A percentile compares a stretch with the other conserved stretches of the same genome.
phyloP scores from a whole-genome alignment of 805 yeast genomes.

The Henningerozyma blattae region DNA sequence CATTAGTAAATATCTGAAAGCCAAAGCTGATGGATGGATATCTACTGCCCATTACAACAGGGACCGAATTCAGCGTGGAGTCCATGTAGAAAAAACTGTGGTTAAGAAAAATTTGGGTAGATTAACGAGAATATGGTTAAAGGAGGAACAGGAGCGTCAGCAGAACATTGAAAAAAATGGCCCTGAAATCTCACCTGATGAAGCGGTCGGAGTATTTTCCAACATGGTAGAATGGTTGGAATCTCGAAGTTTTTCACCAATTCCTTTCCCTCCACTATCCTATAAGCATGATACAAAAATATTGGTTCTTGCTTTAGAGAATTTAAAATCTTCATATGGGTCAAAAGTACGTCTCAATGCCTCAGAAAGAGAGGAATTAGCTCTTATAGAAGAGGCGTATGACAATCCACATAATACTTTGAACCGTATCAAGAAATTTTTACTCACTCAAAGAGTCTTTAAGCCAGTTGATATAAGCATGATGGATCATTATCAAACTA shows the following conservation, averaged over 20 bases:
- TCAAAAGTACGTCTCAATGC: conserved; percentile 71
- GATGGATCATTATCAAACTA: conserved; percentile 80
- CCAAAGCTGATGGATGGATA: conserved; percentile 95
- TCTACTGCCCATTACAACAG: conserved; percentile 88
- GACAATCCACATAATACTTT: conserved; percentile 94
- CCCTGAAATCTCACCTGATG: conserved; percentile 74
- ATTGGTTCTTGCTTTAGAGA: conserved; percentile 79
- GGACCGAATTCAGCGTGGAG: conserved; percentile 80
- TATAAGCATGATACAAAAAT: conserved; percentile 91
- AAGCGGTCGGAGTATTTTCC: conserved; percentile 77
- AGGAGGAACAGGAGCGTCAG: conserved; percentile 85
- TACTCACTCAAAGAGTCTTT: conserved; percentile 82
- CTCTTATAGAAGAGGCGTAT: conserved; percentile 89
- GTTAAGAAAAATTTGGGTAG: conserved; percentile 90
- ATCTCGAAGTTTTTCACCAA: conserved; percentile 67
- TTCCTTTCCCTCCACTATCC: conserved; percentile 86
- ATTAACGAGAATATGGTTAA: conserved; percentile 83
- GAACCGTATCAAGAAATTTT: conserved; percentile 67
- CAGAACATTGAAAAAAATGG: conserved; percentile 69
- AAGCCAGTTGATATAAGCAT: conserved; percentile 79
- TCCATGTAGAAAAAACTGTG: conserved; percentile 85
- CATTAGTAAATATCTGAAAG: conserved; percentile 80
- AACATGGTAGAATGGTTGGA: conserved; percentile 91
- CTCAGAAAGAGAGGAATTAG: conserved; percentile 82
- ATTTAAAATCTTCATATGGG: conserved; percentile 68